Base-by-base conservation (phyloP, 164 flowering plant species). In the Piper longum region DNA sequence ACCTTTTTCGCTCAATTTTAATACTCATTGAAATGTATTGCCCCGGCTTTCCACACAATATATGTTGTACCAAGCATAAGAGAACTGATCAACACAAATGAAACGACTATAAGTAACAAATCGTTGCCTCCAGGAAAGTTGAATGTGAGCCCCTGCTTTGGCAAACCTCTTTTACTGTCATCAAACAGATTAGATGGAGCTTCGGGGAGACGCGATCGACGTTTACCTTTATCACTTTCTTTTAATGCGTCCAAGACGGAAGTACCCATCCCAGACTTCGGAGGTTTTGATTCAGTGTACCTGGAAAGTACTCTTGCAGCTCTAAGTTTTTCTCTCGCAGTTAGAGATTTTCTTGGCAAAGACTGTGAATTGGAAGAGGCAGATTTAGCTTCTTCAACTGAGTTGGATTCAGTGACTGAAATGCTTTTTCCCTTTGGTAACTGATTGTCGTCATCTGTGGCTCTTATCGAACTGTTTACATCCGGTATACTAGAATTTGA, bases 11-110 rank as follows among this genome's bases (percentile, higher is more conserved):
- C 36, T 26, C 36, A 26, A 26, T 26, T 26, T 64, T 17, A 65
- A 43, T 57, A 57, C 48, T 92, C 98, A 67, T 92, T 89, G 64
- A 86, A 89, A 77, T 92, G 98, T 67, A 92, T 92, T 43, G 96
- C 98, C 62, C 98, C 98, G 54, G 73, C 79, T 79, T 92, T 92
- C 98, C 98, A 92, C 36, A 92, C 96, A 41, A 89, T 0, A 67
- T 71, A 92, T 42, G 96, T 88, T 1, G 96, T 92, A 2, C 80
- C 83, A 76, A 89, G 88, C 98, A 89, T 92, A 26, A 83, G 67
- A 2, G 98, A 72, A 79, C 89, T 84, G 72, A 92, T 89, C 52
- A 84, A 70, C 51, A 83, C 85, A 69, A 83, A 75, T 4, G 97
- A 92, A 64, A 84, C 67, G 7, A 67, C 66, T 44, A 92, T 84